Conservation (phyloP, 2,329 filamentous ascomycete genomes). For the Fusarium pininemorale region DNA sequence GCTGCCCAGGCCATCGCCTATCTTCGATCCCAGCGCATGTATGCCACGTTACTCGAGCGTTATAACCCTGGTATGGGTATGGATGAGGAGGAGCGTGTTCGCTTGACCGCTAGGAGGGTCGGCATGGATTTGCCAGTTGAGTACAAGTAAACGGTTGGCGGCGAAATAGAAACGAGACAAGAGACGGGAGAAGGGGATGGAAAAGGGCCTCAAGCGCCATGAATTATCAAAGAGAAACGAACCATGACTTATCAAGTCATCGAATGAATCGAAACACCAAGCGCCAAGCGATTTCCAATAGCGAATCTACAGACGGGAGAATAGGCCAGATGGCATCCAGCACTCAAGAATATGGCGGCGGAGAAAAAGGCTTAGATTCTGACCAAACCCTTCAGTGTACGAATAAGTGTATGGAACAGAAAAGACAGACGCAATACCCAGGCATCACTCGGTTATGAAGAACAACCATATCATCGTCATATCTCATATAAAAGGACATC, state of each 20-base stretch:
- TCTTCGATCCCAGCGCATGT: constrained; percentile 84
- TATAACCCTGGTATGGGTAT: constrained; percentile 95
- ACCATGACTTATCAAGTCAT: background rate
- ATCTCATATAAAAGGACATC: constrained; percentile 22
- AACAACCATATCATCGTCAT: constrained; percentile 24
- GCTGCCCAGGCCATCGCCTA: constrained; percentile 85
- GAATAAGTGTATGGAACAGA: constrained; percentile 32
- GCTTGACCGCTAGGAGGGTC: constrained; percentile 84
- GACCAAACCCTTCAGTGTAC: constrained; percentile 15
- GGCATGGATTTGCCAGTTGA: constrained; percentile 87
- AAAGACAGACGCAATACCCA: constrained; percentile 20
- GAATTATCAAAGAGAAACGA: background rate
- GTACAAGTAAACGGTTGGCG: constrained; percentile 44
- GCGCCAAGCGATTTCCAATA: background rate
- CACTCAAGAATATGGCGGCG: background rate
- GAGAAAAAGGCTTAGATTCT: background rate
- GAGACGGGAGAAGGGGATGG: background rate
- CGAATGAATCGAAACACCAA: background rate
- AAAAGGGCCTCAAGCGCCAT: background rate
- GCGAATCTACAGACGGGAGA: background rate
- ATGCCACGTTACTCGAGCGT: constrained; percentile 82
- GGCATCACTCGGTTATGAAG: constrained; percentile 1
- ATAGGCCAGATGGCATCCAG: background rate
- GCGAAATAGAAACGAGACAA: background rate
- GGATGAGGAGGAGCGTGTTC: constrained; percentile 84